Percentiles rank a stretch among this genome's conserved stretches.
Conservation (phyloP, 176 grass and related monocot species). For the Cocos nucifera region DNA sequence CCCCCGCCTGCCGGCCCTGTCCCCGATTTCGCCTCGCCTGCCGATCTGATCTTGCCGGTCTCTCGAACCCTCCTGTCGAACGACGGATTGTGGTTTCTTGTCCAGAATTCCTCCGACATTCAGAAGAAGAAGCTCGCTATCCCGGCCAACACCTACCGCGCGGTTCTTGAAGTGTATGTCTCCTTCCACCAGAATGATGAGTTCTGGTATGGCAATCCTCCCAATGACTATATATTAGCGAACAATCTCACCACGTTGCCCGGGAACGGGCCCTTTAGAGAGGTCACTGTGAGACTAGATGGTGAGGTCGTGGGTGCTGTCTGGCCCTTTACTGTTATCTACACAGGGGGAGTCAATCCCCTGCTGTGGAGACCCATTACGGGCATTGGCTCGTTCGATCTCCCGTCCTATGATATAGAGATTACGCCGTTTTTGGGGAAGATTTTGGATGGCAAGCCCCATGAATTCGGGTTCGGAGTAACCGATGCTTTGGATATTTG, state of each 20-base stretch:
- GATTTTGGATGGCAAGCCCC: constrained; percentile 46
- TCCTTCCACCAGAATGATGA: constrained; percentile 56
- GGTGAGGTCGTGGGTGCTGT: constrained; percentile 51
- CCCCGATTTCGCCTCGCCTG: constrained; percentile 38
- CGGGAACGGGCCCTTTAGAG: constrained; percentile 54
- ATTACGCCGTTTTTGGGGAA: constrained; percentile 58
- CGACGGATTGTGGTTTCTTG: constrained; percentile 60
- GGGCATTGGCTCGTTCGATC: constrained; percentile 70
- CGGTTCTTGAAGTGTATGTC: constrained; percentile 66
- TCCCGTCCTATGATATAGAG: constrained; percentile 82
- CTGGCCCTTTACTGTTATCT: constrained; percentile 84
- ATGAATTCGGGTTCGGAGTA: constrained; percentile 52
- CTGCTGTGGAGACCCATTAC: constrained; percentile 70
- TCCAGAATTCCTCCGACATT: constrained; percentile 36
- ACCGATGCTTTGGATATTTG: constrained; percentile 47
- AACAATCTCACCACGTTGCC: constrained; percentile 29
- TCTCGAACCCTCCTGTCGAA: constrained; percentile 46
- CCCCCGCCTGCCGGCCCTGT: constrained; percentile 3
- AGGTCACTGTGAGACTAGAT: constrained; percentile 50
- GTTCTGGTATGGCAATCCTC: constrained; percentile 64
- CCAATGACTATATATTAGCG: constrained; percentile 20
- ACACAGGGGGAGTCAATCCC: constrained; percentile 60
- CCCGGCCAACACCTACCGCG: constrained; percentile 56
- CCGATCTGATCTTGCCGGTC: constrained; percentile 53
- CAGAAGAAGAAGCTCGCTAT: constrained; percentile 31